Evolutionary conservation across 768 basidiomycete genomes (phyloP), one percentile per base, ranked within the genome.

Genomic region (Amanita exitialis): DNA sequence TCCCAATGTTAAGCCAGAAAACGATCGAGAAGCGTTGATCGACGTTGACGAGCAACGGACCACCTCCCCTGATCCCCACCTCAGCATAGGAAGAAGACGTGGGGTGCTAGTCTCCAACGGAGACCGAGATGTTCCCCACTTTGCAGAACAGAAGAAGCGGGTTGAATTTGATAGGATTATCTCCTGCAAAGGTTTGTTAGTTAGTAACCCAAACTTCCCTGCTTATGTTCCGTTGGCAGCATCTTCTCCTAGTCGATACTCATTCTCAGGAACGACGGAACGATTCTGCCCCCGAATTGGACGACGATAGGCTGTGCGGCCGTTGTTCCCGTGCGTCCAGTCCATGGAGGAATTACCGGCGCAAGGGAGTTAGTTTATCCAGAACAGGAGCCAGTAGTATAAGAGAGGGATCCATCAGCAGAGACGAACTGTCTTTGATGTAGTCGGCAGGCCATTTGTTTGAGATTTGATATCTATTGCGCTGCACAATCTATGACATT

Each of bases 81-180:
- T 4, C 12, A 16, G 20, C 18, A 10, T 44, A 13, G 34, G 42
- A n/a, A 63, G 72, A 59, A 64, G 66, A 53, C 70, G 70, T 47
- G 63, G 72, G 28, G 71, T 72, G n/a, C 69, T 80, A 41, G 63
- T 80, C 23, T 64, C 68, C 50, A 62, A 59, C 50, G 47, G 50
- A 18, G 50, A 58, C 21, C 59, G 49, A 47, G 75, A 75, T 51
- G 57, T 69, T 9, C 77, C 79, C 10, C 62, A 65, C 42, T 61
- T n/a, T 83, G 51, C 68, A 77, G 56, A 66, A 69, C 53, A 77
- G 75, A 57, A 75, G 68, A 51, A 86, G 80, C 63, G 64, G 73
- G 42, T 61, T 86, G 47, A 77, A 77, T 57, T 63, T 87, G 49
- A 74, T 86, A 58, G 83, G 80, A 3, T 73, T 89, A 53, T 87